Evolutionary conservation across 2,329 filamentous ascomycete species (phyloP).

Genomic region (Alternaria sp.): DNA sequence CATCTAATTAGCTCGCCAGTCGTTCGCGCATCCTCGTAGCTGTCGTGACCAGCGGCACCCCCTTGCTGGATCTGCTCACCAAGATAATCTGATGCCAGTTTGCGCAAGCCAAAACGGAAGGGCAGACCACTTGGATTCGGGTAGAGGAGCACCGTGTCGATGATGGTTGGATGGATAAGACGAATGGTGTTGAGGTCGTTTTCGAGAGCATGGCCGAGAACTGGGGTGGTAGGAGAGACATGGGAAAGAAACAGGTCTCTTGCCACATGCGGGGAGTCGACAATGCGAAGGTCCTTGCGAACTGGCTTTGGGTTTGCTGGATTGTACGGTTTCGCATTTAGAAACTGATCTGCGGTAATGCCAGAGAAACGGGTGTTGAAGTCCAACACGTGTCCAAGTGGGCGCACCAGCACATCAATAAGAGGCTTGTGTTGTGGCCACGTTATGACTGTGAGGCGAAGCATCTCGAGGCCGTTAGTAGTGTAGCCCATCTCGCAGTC

Average conservation of each 20-base stretch:
- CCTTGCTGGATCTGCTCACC: slow-evolving; percentile 81
- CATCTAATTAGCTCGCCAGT: slow-evolving; percentile 85
- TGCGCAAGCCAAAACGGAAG: slow-evolving; percentile 77
- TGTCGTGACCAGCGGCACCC: slow-evolving; percentile 78
- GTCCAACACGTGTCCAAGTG: slow-evolving; percentile 83
- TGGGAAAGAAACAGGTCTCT: slow-evolving; percentile 79
- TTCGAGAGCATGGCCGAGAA: slow-evolving; percentile 93
- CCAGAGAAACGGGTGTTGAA: slow-evolving; percentile 94
- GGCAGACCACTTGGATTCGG: slow-evolving; percentile 81
- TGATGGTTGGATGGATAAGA: slow-evolving; percentile 81
- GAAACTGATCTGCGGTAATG: slow-evolving; percentile 79
- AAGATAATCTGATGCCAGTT: slow-evolving; percentile 74
- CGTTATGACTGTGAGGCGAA: slow-evolving; percentile 85
- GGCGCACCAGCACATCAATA: slow-evolving; percentile 84
- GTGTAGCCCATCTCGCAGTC: slow-evolving; percentile 99
- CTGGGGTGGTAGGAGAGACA: slow-evolving; percentile 77
- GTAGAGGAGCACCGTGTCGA: slow-evolving; percentile 87
- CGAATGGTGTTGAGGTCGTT: slow-evolving; percentile 91
- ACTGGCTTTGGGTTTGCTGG: slow-evolving; percentile 33
- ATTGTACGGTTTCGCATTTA: slow-evolving; percentile 63
- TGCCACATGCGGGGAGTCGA: slow-evolving; percentile 76
- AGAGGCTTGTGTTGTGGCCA: slow-evolving; percentile 82
- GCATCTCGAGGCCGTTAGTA: slow-evolving; percentile 83
- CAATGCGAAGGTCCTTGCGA: slow-evolving; percentile 68
- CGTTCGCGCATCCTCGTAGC: slow-evolving; percentile 86